These are phyloP conservation scores for Xylariaceae sp. DNA, from an alignment of 2,329 filamentous ascomycete species.

Conservation along the genomic window DNA sequence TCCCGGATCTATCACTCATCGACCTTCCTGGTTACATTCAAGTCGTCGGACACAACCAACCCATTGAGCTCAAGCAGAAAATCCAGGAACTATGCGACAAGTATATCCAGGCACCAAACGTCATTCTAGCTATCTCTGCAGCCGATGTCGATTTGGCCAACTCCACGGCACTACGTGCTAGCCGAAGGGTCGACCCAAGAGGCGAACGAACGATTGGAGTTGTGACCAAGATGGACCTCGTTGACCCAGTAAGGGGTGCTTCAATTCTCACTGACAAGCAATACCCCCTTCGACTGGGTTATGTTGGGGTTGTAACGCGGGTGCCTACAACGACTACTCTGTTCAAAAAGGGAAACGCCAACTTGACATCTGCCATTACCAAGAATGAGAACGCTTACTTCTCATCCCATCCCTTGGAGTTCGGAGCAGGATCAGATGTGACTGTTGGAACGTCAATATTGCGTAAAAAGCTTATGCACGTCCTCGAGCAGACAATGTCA, in stretches of 20 bases:
- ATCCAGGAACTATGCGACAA: slow-evolving; percentile 96
- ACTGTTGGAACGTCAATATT: slow-evolving; percentile 81
- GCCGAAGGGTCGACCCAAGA: slow-evolving; percentile 85
- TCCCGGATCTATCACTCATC: slow-evolving; percentile 92
- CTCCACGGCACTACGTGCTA: slow-evolving; percentile 86
- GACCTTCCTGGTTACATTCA: slow-evolving; percentile 98
- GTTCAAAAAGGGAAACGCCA: slow-evolving; percentile 79
- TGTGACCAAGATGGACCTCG: slow-evolving; percentile 98
- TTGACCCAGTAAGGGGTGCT: slow-evolving; percentile 76
- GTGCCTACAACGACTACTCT: slow-evolving; percentile 68
- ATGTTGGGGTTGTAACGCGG: slow-evolving; percentile 90
- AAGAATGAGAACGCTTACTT: slow-evolving; percentile 91
- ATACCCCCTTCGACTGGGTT: slow-evolving; percentile 91
- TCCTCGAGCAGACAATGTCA: slow-evolving; percentile 96
- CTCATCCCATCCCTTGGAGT: slow-evolving; percentile 76
- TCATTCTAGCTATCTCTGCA: slow-evolving; percentile 95
- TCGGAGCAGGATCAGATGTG: slow-evolving; percentile 69
- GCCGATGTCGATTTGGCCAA: slow-evolving; percentile 97
- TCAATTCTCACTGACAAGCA: slow-evolving; percentile 83
- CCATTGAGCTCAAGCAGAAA: slow-evolving; percentile 87
- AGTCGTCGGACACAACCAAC: slow-evolving; percentile 87
- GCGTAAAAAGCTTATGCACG: slow-evolving; percentile 94
- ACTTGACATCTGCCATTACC: slow-evolving; percentile 75
- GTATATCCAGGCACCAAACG: slow-evolving; percentile 93
- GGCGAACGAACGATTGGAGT: slow-evolving; percentile 97